Conservation (phyloP, 352 stramenopile genomes). For the Globisporangium heterothallicum region DNA sequence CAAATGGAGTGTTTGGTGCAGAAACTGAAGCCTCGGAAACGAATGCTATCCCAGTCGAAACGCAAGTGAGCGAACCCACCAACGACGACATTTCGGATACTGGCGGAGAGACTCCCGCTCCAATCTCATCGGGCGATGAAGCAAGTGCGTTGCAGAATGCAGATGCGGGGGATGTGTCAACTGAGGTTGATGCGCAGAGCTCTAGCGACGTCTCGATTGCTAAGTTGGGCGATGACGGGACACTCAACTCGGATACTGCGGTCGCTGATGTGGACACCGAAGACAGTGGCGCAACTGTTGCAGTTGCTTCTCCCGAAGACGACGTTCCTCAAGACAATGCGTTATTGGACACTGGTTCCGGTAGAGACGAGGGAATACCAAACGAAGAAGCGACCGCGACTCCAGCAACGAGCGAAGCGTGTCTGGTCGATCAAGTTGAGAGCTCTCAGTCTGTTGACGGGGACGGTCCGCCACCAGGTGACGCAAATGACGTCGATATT, state of each 20-base stretch:
- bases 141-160: neutral
- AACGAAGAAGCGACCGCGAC: neutral
- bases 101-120: neutral
- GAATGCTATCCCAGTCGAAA: neutral
- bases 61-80: no score
- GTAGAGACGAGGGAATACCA: neutral
- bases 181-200: neutral
- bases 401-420: no score
- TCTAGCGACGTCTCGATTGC: neutral
- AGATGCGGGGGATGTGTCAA: neutral
- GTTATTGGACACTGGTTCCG: neutral
- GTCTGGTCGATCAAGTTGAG: no score
- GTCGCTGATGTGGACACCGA: neutral
- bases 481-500: neutral
- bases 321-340: neutral
- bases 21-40: neutral
- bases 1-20: neutral
- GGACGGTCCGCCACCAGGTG: neutral
- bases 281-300: no score
- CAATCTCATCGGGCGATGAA: neutral
- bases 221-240: neutral
- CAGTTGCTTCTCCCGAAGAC: neutral
- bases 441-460: neutral
- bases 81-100: no score
- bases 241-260: neutral